phyloP scores from a whole-genome alignment of 2,329 filamentous ascomycete species.

The Hymenoscyphus linearis region DNA sequence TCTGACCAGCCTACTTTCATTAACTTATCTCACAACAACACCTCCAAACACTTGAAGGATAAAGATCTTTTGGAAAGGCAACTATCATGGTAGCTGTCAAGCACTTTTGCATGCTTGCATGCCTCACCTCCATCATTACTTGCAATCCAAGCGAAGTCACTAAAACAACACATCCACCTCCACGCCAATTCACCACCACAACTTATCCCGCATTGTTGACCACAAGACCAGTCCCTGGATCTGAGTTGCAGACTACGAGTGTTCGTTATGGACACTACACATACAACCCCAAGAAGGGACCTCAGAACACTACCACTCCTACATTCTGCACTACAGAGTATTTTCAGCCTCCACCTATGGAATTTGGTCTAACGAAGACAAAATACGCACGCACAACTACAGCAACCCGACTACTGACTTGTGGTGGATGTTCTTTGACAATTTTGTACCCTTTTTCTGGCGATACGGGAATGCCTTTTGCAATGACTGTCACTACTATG shows the following conservation, averaged over 20 bases:
- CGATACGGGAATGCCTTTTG: neutral
- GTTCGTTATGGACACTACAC: neutral
- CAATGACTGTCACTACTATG: neutral
- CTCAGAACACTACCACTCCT: neutral
- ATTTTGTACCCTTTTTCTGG: neutral
- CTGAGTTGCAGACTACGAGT: neutral
- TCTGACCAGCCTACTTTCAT: neutral
- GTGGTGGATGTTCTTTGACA: neutral
- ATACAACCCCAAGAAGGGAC: too few species aligned
- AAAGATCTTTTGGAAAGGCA: neutral
- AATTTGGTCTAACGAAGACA: neutral
- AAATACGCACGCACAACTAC: neutral
- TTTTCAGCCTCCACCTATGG: neutral
- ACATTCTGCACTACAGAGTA: neutral
- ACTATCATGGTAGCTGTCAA: neutral
- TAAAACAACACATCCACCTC: neutral
- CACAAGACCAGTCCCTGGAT: neutral
- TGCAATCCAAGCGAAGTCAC: neutral
- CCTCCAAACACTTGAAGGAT: neutral
- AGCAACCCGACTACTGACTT: neutral
- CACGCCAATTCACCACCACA: slow-evolving; percentile 1
- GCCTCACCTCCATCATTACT: neutral
- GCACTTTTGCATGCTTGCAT: neutral
- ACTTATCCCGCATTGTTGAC: neutral
- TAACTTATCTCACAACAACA: neutral